Evolutionary conservation across 2,329 filamentous ascomycete species (phyloP).

Genomic region (Sporothrix dimorphospora): DNA sequence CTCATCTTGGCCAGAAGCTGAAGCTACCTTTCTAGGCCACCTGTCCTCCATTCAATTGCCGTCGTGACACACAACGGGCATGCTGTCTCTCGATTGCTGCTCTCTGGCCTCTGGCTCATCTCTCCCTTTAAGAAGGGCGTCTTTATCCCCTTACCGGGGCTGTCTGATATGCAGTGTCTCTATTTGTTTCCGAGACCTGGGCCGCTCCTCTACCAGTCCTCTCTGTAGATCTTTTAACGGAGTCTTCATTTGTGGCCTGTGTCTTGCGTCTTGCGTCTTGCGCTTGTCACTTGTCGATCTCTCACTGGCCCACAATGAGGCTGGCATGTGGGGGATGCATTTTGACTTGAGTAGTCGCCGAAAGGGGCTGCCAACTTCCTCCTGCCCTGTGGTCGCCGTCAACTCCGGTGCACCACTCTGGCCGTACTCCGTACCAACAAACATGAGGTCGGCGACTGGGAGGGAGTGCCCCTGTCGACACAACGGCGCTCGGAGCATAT

Average conservation of each 20-base stretch:
- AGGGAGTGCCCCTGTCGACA: neutral
- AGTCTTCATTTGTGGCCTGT: neutral
- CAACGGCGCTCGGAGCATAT: neutral
- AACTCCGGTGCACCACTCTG: neutral
- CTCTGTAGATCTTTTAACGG: neutral
- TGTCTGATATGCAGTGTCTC: constrained; percentile 21
- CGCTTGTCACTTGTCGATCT: constrained; percentile 22
- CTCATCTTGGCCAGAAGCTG: neutral
- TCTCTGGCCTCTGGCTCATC: neutral
- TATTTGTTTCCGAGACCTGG: constrained; percentile 6
- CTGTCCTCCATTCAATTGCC: neutral
- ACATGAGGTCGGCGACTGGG: constrained; percentile 13
- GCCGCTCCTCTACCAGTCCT: neutral
- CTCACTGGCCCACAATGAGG: constrained; percentile 4
- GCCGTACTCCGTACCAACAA: neutral
- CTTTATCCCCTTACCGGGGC: neutral
- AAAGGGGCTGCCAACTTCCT: neutral
- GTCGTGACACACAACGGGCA: too few relatives aligned
- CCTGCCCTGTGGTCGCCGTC: neutral
- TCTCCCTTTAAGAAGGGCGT: neutral
- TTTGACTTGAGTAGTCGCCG: constrained; percentile 2
- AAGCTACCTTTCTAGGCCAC: neutral
- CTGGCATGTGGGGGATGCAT: constrained; percentile 8
- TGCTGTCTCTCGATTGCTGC: neutral
- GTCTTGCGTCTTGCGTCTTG: constrained; percentile 3